Conservation (phyloP, 1,284 basidiomycete species). For the Ceratobasidium sp. region DNA sequence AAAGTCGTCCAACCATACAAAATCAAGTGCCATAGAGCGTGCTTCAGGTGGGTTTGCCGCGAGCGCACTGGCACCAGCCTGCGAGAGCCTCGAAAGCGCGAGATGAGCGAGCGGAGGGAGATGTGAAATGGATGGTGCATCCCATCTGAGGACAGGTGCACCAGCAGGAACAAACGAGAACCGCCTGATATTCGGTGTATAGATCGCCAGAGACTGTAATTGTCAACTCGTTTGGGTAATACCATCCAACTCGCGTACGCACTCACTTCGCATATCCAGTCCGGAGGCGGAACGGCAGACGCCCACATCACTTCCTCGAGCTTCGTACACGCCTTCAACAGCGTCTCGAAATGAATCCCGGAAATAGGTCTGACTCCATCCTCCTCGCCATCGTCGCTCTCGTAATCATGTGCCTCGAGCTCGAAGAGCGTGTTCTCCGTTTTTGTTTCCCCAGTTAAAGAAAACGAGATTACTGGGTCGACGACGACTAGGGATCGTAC, state of each 20-base stretch:
- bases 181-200: constrained; percentile 46
- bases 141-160: constrained; percentile 47
- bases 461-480: background rate
- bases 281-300: constrained; percentile 50
- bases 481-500: background rate
- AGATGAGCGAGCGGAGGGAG: constrained; percentile 49
- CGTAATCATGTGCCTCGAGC: constrained; percentile 6
- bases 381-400: background rate
- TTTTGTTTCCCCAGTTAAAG: background rate
- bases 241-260: too few species aligned
- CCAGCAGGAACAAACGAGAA: constrained; percentile 44
- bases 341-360: constrained; percentile 43
- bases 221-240: too few species aligned
- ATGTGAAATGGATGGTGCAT: constrained; percentile 51
- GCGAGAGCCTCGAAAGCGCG: constrained; percentile 50
- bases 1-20: constrained; percentile 53
- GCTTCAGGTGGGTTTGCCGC: constrained; percentile 46
- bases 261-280: constrained; percentile 53
- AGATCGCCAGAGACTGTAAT: constrained; percentile 46
- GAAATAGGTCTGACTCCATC: constrained; percentile 45
- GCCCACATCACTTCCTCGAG: constrained; percentile 50
- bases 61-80: constrained; percentile 50
- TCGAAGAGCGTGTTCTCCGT: constrained; percentile 20
- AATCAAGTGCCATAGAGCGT: constrained; percentile 50
- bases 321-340: constrained; percentile 48